Percentiles rank a stretch among this genome's conserved stretches.
Conservation (phyloP, 495 filamentous ascomycete species). For the Darksidea phi region DNA sequence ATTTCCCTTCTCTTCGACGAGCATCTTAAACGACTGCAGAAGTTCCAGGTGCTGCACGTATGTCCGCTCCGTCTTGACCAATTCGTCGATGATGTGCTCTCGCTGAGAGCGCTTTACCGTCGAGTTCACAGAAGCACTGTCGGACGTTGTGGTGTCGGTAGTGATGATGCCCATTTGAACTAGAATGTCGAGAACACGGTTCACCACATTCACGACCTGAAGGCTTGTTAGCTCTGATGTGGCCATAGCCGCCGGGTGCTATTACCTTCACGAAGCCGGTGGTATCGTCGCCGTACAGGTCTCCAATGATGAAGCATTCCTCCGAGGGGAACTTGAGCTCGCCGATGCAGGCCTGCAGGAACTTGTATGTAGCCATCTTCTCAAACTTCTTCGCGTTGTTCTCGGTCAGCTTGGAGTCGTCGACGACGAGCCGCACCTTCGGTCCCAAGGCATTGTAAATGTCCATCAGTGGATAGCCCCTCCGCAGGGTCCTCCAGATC, state of each 20-base stretch:
- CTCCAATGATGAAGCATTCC: slow-evolving; percentile 87
- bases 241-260: slow-evolving; percentile 14
- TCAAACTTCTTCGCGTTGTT: slow-evolving; percentile 59
- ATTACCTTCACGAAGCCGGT: slow-evolving; percentile 92
- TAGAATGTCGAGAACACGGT: slow-evolving; percentile 83
- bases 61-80: slow-evolving; percentile 91
- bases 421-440: slow-evolving; percentile 60
- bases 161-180: slow-evolving; percentile 67
- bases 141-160: slow-evolving; percentile 30
- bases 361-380: slow-evolving; percentile 67
- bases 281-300: slow-evolving; percentile 89
- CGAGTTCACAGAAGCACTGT: slow-evolving; percentile 35
- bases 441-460: slow-evolving; percentile 85
- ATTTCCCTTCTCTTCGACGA: slow-evolving; percentile 79
- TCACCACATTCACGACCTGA: slow-evolving; percentile 77
- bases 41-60: slow-evolving; percentile 98
- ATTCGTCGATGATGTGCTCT: slow-evolving; percentile 82
- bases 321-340: slow-evolving; percentile 73
- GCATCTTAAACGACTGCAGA: slow-evolving; percentile 87
- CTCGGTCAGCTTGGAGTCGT: slow-evolving; percentile 52
- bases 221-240: slow-evolving; percentile 27
- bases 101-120: slow-evolving; percentile 65
- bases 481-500: slow-evolving; percentile 83
- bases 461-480: slow-evolving; percentile 78
- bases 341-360: slow-evolving; percentile 64